Conservation (phyloP, 768 basidiomycete genomes). For the Hebeloma cylindrosporum region DNA sequence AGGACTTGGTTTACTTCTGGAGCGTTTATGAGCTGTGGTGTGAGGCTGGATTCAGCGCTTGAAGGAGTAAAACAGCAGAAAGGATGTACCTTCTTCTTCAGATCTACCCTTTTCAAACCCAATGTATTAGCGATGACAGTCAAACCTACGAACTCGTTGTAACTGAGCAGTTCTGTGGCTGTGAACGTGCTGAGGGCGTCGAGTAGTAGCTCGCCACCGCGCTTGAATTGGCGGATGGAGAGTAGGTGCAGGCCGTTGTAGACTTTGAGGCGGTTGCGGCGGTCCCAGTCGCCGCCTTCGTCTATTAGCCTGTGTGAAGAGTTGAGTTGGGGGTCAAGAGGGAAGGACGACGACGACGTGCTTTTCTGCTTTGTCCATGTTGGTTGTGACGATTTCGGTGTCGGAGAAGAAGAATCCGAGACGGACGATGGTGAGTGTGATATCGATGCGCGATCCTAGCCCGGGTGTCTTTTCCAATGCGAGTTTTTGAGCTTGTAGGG, state of each 20-base stretch:
- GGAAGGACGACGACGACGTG: slow-evolving; percentile 36
- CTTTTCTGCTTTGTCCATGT: slow-evolving; percentile 82
- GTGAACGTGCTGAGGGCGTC: slow-evolving; percentile 96
- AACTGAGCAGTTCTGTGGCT: slow-evolving; percentile 82
- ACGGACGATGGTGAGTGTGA: slow-evolving; percentile 83
- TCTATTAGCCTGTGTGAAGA: slow-evolving; percentile 69
- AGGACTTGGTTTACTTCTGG: slow-evolving; percentile 88
- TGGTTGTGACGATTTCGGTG: slow-evolving; percentile 62
- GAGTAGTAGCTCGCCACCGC: slow-evolving; percentile 79
- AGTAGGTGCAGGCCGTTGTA: slow-evolving; percentile 86
- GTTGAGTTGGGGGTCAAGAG: not conserved
- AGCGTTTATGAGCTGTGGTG: slow-evolving; percentile 68
- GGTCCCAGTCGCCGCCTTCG: slow-evolving; percentile 97
- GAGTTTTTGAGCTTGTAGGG: slow-evolving; percentile 75
- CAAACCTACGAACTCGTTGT: slow-evolving; percentile 87
- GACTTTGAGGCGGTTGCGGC: slow-evolving; percentile 94
- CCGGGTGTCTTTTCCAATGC: slow-evolving; percentile 93
- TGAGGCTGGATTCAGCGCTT: not conserved
- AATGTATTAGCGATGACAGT: slow-evolving; percentile 81
- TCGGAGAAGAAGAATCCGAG: slow-evolving; percentile 92
- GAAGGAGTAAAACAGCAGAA: not conserved
- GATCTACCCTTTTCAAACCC: slow-evolving; percentile 74
- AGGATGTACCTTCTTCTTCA: slow-evolving; percentile 81
- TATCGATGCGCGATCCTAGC: slow-evolving; percentile 90
- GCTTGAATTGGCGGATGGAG: slow-evolving; percentile 89